Percentiles rank a stretch among this genome's conserved stretches.
These are phyloP conservation scores for Ogataea ganodermae DNA, from an alignment of 805 yeast species.

Conservation along the genomic window DNA sequence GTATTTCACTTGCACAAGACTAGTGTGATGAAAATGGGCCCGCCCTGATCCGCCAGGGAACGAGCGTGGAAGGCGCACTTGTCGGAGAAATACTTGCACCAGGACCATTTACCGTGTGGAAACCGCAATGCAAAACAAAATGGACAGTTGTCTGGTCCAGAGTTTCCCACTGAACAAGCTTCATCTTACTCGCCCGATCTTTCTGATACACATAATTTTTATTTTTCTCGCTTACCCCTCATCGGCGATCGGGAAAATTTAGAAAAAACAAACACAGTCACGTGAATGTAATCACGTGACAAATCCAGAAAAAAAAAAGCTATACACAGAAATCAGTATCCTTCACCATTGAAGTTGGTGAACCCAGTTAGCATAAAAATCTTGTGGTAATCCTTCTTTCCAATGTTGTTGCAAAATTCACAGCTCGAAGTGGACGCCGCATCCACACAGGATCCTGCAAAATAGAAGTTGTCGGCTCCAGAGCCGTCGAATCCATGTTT, in stretches of 20 bases:
- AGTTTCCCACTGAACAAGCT: too few species aligned
- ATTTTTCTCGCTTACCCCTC: slow-evolving; percentile 1
- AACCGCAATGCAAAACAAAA: not conserved
- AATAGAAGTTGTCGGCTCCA: slow-evolving; percentile 81
- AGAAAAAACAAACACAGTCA: not conserved
- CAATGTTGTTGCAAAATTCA: slow-evolving; percentile 76
- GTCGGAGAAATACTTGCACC: not conserved
- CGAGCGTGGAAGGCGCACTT: not conserved
- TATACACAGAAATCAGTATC: slow-evolving; percentile 48
- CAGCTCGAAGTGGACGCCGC: slow-evolving; percentile 81
- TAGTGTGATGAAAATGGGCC: slow-evolving; percentile 6
- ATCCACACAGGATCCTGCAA: slow-evolving; percentile 84
- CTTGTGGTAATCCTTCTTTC: slow-evolving; percentile 63
- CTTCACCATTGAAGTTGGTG: slow-evolving; percentile 77
- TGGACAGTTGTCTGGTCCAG: too few species aligned
- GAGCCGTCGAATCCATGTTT: slow-evolving; percentile 71
- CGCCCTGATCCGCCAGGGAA: not conserved
- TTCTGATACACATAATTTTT: not conserved
- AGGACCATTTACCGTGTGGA: not conserved
- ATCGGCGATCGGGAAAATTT: slow-evolving; percentile 1
- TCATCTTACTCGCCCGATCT: not conserved
- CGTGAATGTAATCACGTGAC: not conserved
- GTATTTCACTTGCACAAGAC: not conserved
- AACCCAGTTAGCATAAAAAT: slow-evolving; percentile 69
- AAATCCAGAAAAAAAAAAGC: too few species aligned